phyloP scores from a whole-genome alignment of 164 flowering plant species.

The Dillenia suffruticosa region DNA sequence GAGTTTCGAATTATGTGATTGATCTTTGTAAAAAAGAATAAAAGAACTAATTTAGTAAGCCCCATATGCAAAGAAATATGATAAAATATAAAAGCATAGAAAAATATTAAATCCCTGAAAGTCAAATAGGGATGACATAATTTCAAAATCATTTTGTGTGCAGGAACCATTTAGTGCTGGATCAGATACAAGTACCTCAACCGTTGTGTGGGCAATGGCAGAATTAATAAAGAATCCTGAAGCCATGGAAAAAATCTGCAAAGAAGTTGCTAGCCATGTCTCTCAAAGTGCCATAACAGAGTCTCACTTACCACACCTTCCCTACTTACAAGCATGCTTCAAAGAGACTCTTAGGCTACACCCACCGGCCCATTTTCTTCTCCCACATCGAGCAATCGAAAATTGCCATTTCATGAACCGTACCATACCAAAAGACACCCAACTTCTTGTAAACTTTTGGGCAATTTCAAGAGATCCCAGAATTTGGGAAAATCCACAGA shows the following conservation, averaged over 20 bases:
- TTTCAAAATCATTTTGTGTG: neutral
- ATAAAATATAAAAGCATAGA: too few relatives aligned
- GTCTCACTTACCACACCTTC: neutral
- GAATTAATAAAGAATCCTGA: neutral
- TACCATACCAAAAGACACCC: neutral
- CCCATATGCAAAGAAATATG: too few relatives aligned
- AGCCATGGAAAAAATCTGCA: neutral
- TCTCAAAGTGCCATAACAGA: neutral
- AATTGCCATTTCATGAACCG: neutral
- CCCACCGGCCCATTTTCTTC: neutral
- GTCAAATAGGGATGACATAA: too few relatives aligned
- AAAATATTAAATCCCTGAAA: too few relatives aligned
- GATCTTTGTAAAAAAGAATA: too few relatives aligned
- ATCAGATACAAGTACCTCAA: neutral
- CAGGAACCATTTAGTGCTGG: neutral
- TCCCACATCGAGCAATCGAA: neutral
- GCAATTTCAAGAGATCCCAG: slow-evolving; percentile 9
- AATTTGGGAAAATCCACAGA: slow-evolving; percentile 14
- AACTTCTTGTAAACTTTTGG: neutral
- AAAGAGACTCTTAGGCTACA: slow-evolving; percentile 1
- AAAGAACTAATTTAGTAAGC: too few relatives aligned
- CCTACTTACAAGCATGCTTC: neutral
- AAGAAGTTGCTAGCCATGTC: neutral
- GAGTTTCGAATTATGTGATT: too few relatives aligned
- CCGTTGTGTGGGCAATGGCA: neutral